Percentiles rank a stretch among this genome's conserved stretches.
These are phyloP conservation scores for Coemansia sp. DNA, from an alignment of 192 early-diverging fungal genomes.

Conservation along the genomic window DNA sequence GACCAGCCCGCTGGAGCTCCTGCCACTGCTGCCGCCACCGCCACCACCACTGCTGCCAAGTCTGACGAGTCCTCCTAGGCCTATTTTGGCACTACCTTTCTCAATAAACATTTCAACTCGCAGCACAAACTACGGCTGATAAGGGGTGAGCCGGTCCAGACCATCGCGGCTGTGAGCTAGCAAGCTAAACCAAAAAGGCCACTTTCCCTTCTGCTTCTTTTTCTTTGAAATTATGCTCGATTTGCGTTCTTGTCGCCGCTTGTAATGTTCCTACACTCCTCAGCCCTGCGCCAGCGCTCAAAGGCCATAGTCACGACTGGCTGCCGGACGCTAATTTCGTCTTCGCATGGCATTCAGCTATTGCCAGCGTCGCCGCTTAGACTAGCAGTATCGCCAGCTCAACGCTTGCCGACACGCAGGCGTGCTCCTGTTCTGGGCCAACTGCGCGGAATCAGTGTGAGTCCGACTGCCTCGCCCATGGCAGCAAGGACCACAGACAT, in stretches of 20 bases:
- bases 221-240: not conserved
- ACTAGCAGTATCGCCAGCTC: not conserved
- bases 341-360: not conserved
- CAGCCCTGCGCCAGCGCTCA: not conserved
- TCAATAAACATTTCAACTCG: not conserved
- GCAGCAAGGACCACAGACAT: constrained; percentile 7
- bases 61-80: constrained; percentile 3
- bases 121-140: not conserved
- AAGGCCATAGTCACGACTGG: not conserved
- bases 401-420: not conserved
- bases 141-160: not conserved
- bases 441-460: constrained; percentile 19
- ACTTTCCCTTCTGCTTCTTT: not conserved
- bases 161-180: not conserved
- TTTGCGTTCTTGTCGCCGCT: not conserved
- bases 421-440: not conserved
- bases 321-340: not conserved
- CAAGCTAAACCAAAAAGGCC: not conserved
- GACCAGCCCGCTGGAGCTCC: not conserved
- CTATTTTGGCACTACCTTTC: not conserved
- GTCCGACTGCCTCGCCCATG: not conserved
- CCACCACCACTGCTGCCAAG: not conserved
- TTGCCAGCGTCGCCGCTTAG: not conserved
- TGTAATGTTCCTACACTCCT: not conserved
- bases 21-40: not conserved